A percentile compares a stretch with the other conserved stretches of the same genome.
Conservation (phyloP, 805 yeast genomes). For the Dipodascopsis uninucleata region DNA sequence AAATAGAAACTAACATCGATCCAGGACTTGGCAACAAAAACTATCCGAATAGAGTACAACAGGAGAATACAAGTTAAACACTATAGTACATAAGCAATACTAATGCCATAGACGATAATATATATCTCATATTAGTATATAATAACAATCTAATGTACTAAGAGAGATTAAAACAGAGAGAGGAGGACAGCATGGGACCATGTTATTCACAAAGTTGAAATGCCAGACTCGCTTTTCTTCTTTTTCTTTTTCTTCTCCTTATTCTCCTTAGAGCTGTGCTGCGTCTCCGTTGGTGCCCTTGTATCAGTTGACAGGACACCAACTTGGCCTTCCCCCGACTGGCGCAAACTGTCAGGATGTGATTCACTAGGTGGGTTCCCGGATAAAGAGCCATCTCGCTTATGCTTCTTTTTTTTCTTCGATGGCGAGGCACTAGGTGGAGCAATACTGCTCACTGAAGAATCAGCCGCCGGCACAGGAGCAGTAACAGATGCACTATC, state of each 20-base stretch:
- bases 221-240: slow-evolving; percentile 12
- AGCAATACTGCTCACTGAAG: background rate
- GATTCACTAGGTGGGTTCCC: slow-evolving; percentile 1
- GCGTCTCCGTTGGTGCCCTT: background rate
- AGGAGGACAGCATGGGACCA: too few relatives aligned
- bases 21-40: too few relatives aligned
- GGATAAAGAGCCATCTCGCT: slow-evolving; percentile 32
- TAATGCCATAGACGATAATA: too few relatives aligned
- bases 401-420: slow-evolving; percentile 20
- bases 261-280: slow-evolving; percentile 3
- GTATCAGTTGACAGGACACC: slow-evolving; percentile 1
- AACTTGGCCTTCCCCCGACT: background rate
- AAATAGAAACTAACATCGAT: too few relatives aligned
- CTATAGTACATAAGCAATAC: too few relatives aligned
- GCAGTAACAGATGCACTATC: slow-evolving; percentile 4
- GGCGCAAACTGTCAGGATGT: slow-evolving; percentile 1
- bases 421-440: slow-evolving; percentile 19
- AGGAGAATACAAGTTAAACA: too few relatives aligned
- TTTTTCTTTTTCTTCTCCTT: slow-evolving; percentile 15
- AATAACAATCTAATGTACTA: too few relatives aligned
- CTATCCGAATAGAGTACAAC: too few relatives aligned
- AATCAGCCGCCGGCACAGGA: slow-evolving; percentile 3
- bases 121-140: too few relatives aligned
- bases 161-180: too few relatives aligned
- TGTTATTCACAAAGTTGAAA: too few relatives aligned